Base-by-base conservation (phyloP, 2,329 filamentous ascomycete genomes). In the Arthrobotrys conoides region DNA sequence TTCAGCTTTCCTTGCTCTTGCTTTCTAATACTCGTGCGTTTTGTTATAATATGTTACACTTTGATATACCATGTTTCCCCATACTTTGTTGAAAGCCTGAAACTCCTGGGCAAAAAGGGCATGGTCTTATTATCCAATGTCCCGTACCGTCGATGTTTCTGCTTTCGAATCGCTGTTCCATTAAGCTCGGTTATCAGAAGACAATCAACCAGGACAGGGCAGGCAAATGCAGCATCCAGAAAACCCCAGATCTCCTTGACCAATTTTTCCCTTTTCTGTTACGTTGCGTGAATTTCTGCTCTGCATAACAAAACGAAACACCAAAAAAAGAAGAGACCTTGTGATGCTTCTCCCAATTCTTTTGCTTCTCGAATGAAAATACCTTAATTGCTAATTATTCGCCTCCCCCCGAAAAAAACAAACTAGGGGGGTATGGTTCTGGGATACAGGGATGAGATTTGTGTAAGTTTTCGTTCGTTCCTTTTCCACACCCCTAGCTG, bases 381-480 rank as follows among this genome's bases (percentile, higher is more conserved):
- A 68, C 12, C 20, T 68, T 61, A 48, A 51, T 59, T 65, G 49
- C 51, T 73, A 67, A 72, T 44, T 66, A 33, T 14, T 33, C 68
- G 68, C 33, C 30, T 33, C 24, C 16, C 14, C 36, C 30, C n/a
- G 14, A 55, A n/a, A 65, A 66, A 66, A 70, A 66, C 16, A 57
- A 66, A 57, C 51, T 48, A 27, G 53, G 48, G 55, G 36, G 22
- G 22, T 27, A n/a, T n/a, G n/a, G 33, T 27, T 51, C 38, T 41
- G 55, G 46, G 63, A 51, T 64, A 78, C 75, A 78, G 75, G 75
- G 75, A 78, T 78, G 75, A 70, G 75, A 78, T 78, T 78, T 57
- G 75, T 78, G 75, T 78, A 78, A 78, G 75, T 33, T n/a, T n/a
- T n/a, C n/a, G n/a, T n/a, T 30, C 18, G 53, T 41, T 59, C 53